These are phyloP conservation scores for Alternaria arbusti DNA, from an alignment of 2,329 filamentous ascomycete species.

Conservation along the genomic window DNA sequence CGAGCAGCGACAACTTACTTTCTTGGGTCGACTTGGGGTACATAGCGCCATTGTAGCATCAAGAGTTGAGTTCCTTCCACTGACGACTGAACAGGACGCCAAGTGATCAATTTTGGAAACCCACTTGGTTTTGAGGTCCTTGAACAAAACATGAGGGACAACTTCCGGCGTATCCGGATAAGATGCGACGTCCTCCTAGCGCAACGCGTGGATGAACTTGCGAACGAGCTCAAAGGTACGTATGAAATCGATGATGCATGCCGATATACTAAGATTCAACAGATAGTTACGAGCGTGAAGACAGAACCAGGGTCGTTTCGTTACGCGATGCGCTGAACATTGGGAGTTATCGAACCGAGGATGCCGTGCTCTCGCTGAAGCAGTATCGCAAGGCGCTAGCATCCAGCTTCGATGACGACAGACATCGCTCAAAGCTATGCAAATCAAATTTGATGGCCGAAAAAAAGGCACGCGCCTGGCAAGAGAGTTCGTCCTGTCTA, in stretches of 20 bases:
- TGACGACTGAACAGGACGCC: neutral
- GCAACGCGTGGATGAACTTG: neutral
- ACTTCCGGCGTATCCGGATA: neutral
- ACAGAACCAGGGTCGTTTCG: neutral
- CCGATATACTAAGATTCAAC: neutral
- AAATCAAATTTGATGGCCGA: neutral
- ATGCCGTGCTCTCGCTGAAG: neutral
- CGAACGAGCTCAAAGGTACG: neutral
- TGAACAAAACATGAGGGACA: neutral
- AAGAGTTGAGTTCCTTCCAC: neutral
- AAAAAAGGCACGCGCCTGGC: neutral
- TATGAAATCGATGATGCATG: neutral
- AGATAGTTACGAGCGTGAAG: neutral
- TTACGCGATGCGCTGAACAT: neutral
- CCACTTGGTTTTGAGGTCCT: neutral
- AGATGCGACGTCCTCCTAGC: neutral
- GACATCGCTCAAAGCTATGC: neutral
- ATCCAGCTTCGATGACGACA: neutral
- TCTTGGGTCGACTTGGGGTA: neutral
- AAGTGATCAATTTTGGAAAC: neutral
- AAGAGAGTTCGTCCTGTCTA: neutral
- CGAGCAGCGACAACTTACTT: slow-evolving; percentile 11
- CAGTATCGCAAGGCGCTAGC: neutral
- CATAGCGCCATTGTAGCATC: neutral
- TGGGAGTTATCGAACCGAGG: neutral